Base-by-base conservation (phyloP, 176 grass and related monocot species). In the Dendrocalamus sinicus region DNA sequence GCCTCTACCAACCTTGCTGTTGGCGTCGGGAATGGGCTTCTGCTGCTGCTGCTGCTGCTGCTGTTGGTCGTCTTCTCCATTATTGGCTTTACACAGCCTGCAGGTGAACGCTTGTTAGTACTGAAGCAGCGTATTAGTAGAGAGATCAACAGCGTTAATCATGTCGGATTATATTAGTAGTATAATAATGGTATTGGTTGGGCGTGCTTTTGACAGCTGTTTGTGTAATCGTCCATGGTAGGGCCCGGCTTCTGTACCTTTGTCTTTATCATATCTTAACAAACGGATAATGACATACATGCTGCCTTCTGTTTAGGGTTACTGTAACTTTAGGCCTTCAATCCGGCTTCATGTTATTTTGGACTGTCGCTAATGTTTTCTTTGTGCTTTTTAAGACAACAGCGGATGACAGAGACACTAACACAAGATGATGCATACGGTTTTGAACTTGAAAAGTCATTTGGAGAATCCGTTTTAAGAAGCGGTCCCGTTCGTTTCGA, bases 1-100 rank as follows among this genome's bases (percentile, higher is more conserved):
- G 81, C 81, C 81, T 81, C 89, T 91, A 91, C 89, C 89, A 71
- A 88, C 85, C 86, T 85, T 91, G 89, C 81, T 63, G 89, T 91
- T 88, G 89, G 81, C 70, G 81, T 59, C 85, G 76, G 52, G 75
- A 84, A 73, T 63, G 70, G 74, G 28, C 89, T 71, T 74, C 59
- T 66, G 30, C 55, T 74, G 68, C 79, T 76, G 52, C 43, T 75
- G 39, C 59, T 66, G 30, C 55, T 74, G 68, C n/a, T 39, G 40
- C 40, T 83, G 86, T 74, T 68, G 81, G 85, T 76, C 85, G 70
- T 76, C 76, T 72, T 45, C 85, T 75, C 75, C 69, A 88, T 91
- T 91, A 90, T 88, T 91, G 57, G 74, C 52, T 53, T 54, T 72
- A 70, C 63, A 37, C 75, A 24, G 48, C 59, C 1, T 82, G 39